Evolutionary conservation across 164 flowering plant species (phyloP), one percentile per base, ranked within the genome.

Genomic region (Brasenia schreberi): DNA sequence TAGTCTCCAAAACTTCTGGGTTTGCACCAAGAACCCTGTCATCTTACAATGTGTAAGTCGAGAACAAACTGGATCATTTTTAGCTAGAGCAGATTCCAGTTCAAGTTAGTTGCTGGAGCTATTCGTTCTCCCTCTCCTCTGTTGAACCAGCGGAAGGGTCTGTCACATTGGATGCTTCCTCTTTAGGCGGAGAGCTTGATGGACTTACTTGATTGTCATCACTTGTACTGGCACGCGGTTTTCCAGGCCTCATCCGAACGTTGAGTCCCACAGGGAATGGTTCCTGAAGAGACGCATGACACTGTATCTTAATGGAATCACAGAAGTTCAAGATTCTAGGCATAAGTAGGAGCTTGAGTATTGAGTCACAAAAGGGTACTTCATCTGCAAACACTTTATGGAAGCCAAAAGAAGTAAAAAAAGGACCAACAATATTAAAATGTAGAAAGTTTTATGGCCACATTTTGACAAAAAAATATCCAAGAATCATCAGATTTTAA

Each of bases 261-360:
- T 82, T 88, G 23, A 71, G 76, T 42, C 97, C 97, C 89, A 85
- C 77, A 5, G 97, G 97, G 65, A 90, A 90, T 14, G 97, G 97
- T 71, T 84, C 88, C 97, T 90, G 82, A 65, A 66, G 43, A 67
- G 23, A 45, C 44, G 67, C 53, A 68, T 19, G 14, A 11, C 4
- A 33, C 39, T 3, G 39, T 33, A 33, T 33, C 39, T 33, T 33
- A 33, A 33, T 33, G 39, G 39, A 33, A 33, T 33, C 39, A 33
- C 39, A 33, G 2, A 33, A 33, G 39, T 33, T 33, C 39, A 33
- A 33, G 39, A 33, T 33, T 33, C 39, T 33, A 33, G 39, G 39
- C 39, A 33, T 33, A 33, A 33, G 39, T 33, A 33, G 39, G 39
- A 33, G 39, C 39, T 33, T 33, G 39, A 33, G 39, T 33, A 33